Conservation (phyloP, 805 yeast species). For the Kuraishia hungarica region DNA sequence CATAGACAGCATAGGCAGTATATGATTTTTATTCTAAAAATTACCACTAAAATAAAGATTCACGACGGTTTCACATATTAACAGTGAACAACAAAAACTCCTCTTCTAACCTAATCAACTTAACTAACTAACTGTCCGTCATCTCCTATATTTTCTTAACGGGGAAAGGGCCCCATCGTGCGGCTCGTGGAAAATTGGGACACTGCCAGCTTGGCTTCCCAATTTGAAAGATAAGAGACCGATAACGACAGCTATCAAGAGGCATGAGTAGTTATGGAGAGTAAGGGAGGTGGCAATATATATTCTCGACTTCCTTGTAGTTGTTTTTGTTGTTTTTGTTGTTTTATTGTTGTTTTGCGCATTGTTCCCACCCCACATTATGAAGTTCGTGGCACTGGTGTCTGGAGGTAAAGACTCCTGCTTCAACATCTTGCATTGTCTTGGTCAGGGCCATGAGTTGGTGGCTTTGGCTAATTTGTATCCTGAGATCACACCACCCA, state of each 20-base stretch:
- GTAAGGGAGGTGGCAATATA: neutral
- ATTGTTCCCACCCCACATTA: conserved; percentile 15
- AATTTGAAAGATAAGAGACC: neutral
- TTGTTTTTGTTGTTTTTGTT: too few species aligned
- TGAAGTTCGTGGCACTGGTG: conserved; percentile 89
- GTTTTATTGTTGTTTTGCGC: too few species aligned
- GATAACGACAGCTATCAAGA: neutral
- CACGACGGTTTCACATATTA: too few species aligned
- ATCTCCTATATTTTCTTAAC: neutral
- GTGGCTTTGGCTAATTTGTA: conserved; percentile 79
- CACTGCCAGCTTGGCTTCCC: neutral
- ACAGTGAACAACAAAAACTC: too few species aligned
- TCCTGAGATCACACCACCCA: conserved; percentile 38
- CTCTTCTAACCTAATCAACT: neutral
- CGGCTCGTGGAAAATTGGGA: neutral
- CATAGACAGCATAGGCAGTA: too few species aligned
- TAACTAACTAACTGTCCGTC: neutral
- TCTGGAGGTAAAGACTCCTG: conserved; percentile 98
- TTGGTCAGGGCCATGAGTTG: conserved; percentile 78
- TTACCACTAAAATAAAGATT: too few species aligned
- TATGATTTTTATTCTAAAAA: too few species aligned
- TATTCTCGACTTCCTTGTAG: neutral
- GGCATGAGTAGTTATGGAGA: neutral
- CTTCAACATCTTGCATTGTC: conserved; percentile 79
- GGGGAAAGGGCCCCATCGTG: neutral